Base-by-base conservation (phyloP, 1,284 basidiomycete genomes). In the Fomitopsis pinicola region DNA sequence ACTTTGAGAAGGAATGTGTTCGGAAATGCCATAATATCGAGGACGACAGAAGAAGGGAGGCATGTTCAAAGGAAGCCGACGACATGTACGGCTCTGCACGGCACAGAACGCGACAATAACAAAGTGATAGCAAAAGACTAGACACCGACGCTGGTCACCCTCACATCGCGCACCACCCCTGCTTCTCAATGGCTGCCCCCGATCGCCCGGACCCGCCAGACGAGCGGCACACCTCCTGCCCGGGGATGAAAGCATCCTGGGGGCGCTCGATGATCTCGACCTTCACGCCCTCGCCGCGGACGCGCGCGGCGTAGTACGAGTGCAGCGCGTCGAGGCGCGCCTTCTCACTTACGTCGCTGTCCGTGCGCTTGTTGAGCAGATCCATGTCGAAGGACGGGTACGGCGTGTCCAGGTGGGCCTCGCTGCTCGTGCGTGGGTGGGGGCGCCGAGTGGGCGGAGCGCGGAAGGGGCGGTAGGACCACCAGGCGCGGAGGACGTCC, bases 401-500 rank as follows among this genome's bases (percentile, higher is more conserved):
- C 12, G 59, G 55, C 17, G 57, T 40, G 28, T 40, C 28, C 15
- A 40, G n/a, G 38, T 28, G 48, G 44, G 9, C 38, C 26, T 46
- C 12, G 38, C n/a, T 22, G 57, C 15, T 42, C 50, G 38, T 28
- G 53, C n/a, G 38, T 15, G 38, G 2, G 38, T 15, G 38, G 38
- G 38, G 38, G 38, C 38, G 48, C 6, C 14, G 28, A 3, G 15
- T 6, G 14, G 12, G 52, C 2, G 52, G 26, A 15, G 38, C 14
- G 19, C 26, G 26, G 55, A 28, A 28, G 28, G 44, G 56, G 5
- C 48, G 61, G 14, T 10, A 52, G 36, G 59, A 57, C 50, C 44
- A 58, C 71, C 72, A 73, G 9, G 64, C 65, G 12, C 63, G 63
- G 9, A 70, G 46, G 46, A 72, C 60, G 36, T 67, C 66, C 68